phyloP scores from a whole-genome alignment of 1,284 basidiomycete species.

The Microbotryum saponariae region DNA sequence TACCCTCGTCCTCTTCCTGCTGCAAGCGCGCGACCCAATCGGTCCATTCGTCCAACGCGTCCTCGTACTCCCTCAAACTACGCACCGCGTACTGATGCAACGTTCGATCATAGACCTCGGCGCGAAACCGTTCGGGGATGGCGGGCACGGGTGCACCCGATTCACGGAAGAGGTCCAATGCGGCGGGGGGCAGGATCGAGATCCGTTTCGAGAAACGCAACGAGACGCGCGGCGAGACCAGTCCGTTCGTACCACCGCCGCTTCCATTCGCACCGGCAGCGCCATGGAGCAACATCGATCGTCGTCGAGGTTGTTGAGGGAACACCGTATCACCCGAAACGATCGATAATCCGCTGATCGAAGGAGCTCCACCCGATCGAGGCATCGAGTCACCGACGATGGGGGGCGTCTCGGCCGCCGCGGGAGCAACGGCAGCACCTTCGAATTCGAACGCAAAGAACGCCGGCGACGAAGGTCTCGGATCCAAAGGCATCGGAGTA shows the following conservation, averaged over 20 bases:
- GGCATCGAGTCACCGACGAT: background rate
- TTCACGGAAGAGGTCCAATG: constrained; percentile 36
- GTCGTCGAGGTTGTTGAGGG: constrained; percentile 3
- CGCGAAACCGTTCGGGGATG: constrained; percentile 32
- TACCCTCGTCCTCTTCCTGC: constrained; percentile 23
- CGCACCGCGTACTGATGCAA: constrained; percentile 47
- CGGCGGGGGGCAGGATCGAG: constrained; percentile 37
- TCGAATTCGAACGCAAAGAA: constrained; percentile 33
- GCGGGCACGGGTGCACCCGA: constrained; percentile 29
- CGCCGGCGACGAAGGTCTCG: constrained; percentile 8
- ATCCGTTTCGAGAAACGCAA: constrained; percentile 37
- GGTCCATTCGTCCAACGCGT: constrained; percentile 38
- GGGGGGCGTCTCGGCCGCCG: constrained; percentile 18
- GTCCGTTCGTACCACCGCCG: constrained; percentile 5
- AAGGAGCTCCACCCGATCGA: background rate
- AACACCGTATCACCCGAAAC: constrained; percentile 3
- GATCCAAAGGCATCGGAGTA: no score
- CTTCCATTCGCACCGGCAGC: background rate
- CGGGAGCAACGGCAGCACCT: constrained; percentile 17
- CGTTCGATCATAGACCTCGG: constrained; percentile 34
- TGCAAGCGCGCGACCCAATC: constrained; percentile 28
- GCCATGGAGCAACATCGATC: background rate
- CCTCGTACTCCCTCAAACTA: constrained; percentile 47
- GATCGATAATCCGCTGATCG: no score
- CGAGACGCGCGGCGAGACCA: constrained; percentile 34